Conservation (phyloP, 306 rosid genomes). For the Cyamopsis tetragonoloba region DNA sequence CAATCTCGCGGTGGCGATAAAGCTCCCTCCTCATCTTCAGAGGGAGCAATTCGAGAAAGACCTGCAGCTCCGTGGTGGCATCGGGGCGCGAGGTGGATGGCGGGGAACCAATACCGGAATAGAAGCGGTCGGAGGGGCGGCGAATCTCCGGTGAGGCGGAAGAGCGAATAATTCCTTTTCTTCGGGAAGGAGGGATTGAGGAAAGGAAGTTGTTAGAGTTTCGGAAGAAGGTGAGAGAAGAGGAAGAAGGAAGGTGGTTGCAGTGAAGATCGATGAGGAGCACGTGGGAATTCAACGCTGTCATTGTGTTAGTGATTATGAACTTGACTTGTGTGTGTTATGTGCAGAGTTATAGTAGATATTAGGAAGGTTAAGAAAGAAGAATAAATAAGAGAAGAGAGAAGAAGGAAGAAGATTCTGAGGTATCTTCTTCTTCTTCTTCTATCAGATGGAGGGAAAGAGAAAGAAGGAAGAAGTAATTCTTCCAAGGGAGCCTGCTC, state of each 20-base stretch:
- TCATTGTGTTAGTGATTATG: constrained; percentile 36
- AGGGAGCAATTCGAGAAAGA: constrained; percentile 75
- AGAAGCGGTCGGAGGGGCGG: constrained; percentile 73
- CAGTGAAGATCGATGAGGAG: constrained; percentile 64
- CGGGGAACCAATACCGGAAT: constrained; percentile 40
- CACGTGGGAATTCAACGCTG: constrained; percentile 59
- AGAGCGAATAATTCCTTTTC: constrained; percentile 41
- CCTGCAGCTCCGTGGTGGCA: constrained; percentile 51
- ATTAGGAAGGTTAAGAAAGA: too few relatives aligned
- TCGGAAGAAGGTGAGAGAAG: constrained; percentile 42
- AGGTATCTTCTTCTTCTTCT: constrained; percentile 42
- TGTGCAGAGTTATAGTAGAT: background rate
- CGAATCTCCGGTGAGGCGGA: constrained; percentile 63
- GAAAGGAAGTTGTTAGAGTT: constrained; percentile 39
- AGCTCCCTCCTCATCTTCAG: constrained; percentile 59
- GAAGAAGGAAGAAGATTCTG: constrained; percentile 54
- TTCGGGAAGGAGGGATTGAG: constrained; percentile 42
- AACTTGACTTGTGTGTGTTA: background rate
- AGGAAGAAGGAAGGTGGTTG: constrained; percentile 44
- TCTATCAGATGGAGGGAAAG: constrained; percentile 8
- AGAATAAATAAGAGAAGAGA: background rate
- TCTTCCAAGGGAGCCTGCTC: background rate
- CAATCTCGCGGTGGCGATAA: constrained; percentile 54
- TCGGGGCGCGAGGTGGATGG: constrained; percentile 42
- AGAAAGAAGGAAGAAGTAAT: too few relatives aligned